Percentiles rank a stretch among this genome's conserved stretches.
These are phyloP conservation scores for Ganoderma sinense DNA, from an alignment of 1,284 basidiomycete species.

Conservation along the genomic window DNA sequence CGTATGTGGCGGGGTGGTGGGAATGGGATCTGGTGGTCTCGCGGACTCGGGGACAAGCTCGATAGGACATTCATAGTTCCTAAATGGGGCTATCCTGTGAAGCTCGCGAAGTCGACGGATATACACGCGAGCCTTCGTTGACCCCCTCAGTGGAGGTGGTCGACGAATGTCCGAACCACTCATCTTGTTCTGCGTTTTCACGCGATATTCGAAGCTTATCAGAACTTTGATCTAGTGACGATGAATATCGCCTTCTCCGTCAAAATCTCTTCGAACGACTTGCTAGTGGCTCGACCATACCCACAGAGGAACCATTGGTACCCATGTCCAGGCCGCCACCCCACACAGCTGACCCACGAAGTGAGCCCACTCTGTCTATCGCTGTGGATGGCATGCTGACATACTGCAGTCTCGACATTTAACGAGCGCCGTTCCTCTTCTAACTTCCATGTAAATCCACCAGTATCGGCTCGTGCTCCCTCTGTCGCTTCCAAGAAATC, in stretches of 20 bases:
- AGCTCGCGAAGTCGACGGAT: neutral
- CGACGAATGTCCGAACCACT: neutral
- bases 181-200: neutral
- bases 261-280: conserved; percentile 81
- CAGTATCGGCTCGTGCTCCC: conserved; percentile 52
- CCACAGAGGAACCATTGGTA: conserved; percentile 66
- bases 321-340: conserved; percentile 47
- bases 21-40: neutral
- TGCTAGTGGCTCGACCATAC: conserved; percentile 60
- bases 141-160: neutral
- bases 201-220: neutral
- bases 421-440: conserved; percentile 51
- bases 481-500: conserved; percentile 70
- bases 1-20: neutral
- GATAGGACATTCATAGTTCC: neutral
- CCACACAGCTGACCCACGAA: conserved; percentile 28
- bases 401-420: conserved; percentile 35
- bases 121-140: neutral
- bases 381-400: neutral
- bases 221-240: conserved; percentile 59
- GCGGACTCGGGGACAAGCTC: neutral
- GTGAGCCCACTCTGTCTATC: conserved; percentile 24
- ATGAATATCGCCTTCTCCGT: conserved; percentile 79
- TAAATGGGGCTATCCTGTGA: neutral
- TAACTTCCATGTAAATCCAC: conserved; percentile 54